Percentiles rank a stretch among this genome's conserved stretches.
phyloP scores from a whole-genome alignment of 2,329 filamentous ascomycete genomes.

The Xylaria sp. region DNA sequence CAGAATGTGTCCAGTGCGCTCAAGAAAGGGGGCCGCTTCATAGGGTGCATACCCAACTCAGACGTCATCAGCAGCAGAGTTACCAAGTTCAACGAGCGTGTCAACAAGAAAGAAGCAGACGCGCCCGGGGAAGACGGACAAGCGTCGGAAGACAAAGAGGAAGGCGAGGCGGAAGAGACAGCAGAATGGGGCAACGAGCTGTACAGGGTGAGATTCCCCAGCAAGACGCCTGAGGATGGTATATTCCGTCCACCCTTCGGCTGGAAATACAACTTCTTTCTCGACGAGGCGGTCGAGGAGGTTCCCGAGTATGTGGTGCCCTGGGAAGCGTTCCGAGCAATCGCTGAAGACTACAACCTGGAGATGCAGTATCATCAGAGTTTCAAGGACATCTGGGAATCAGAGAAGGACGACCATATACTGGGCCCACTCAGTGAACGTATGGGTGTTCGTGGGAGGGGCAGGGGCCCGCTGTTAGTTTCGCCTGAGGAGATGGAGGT shows the following conservation, averaged over 20 bases:
- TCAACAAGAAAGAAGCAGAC: slow-evolving; percentile 54
- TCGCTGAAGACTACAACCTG: slow-evolving; percentile 96
- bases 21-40: slow-evolving; percentile 93
- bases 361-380: slow-evolving; percentile 94
- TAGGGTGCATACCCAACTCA: slow-evolving; percentile 97
- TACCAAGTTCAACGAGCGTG: slow-evolving; percentile 76
- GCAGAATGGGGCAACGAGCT: slow-evolving; percentile 94
- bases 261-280: slow-evolving; percentile 98
- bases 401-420: slow-evolving; percentile 86
- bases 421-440: slow-evolving; percentile 88
- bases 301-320: slow-evolving; percentile 98
- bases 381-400: slow-evolving; percentile 90
- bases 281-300: slow-evolving; percentile 95
- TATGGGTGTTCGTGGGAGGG: slow-evolving; percentile 89
- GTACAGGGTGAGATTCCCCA: slow-evolving; percentile 90
- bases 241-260: slow-evolving; percentile 94
- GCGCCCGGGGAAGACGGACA: slow-evolving; percentile 41
- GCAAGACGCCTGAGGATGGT: slow-evolving; percentile 83
- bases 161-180: slow-evolving; percentile 70
- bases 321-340: slow-evolving; percentile 95
- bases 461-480: slow-evolving; percentile 74
- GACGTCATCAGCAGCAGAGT: slow-evolving; percentile 86
- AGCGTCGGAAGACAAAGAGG: slow-evolving; percentile 57
- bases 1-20: slow-evolving; percentile 89
- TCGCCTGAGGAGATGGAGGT: slow-evolving; percentile 92